phyloP scores from a whole-genome alignment of 768 basidiomycete species.

The Kwoniella dejecticola region DNA sequence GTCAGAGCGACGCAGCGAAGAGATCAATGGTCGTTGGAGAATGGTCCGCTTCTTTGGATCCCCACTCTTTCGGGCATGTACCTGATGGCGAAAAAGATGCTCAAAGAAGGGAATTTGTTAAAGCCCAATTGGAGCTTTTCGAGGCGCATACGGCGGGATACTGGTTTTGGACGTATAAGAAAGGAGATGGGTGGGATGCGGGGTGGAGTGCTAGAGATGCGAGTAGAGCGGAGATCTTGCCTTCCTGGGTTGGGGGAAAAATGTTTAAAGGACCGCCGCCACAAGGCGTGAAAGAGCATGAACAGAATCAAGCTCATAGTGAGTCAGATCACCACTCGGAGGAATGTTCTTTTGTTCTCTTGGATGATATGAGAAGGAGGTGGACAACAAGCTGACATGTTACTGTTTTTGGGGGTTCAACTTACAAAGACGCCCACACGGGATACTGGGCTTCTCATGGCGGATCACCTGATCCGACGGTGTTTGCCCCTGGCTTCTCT shows the following conservation, averaged over 20 bases:
- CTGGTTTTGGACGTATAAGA: slow-evolving; percentile 86
- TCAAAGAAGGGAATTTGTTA: slow-evolving; percentile 61
- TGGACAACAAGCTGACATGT: no score
- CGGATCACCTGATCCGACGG: slow-evolving; percentile 67
- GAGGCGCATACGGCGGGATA: slow-evolving; percentile 69
- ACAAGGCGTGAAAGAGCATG: slow-evolving; percentile 52
- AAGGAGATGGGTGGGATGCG: slow-evolving; percentile 65
- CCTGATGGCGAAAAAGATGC: slow-evolving; percentile 58
- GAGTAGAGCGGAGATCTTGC: slow-evolving; percentile 66
- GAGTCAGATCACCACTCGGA: slow-evolving; percentile 16
- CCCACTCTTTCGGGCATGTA: slow-evolving; percentile 61
- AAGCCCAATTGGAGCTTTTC: slow-evolving; percentile 68
- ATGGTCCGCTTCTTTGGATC: slow-evolving; percentile 76
- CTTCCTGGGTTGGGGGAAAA: slow-evolving; percentile 59
- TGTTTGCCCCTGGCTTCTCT: slow-evolving; percentile 68
- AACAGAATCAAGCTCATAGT: slow-evolving; percentile 53
- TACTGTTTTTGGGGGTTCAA: no score
- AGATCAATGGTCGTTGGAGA: slow-evolving; percentile 72
- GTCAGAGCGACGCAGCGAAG: slow-evolving; percentile 57
- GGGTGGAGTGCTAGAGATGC: slow-evolving; percentile 77
- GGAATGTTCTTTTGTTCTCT: no score
- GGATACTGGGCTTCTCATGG: slow-evolving; percentile 62
- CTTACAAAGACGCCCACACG: slow-evolving; percentile 54
- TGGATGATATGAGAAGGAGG: no score
- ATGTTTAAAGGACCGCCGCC: slow-evolving; percentile 44